Percentiles rank a stretch among this genome's conserved stretches.
These are phyloP conservation scores for Solanum paucissectum DNA, from an alignment of 257 asterid species.

Conservation along the genomic window DNA sequence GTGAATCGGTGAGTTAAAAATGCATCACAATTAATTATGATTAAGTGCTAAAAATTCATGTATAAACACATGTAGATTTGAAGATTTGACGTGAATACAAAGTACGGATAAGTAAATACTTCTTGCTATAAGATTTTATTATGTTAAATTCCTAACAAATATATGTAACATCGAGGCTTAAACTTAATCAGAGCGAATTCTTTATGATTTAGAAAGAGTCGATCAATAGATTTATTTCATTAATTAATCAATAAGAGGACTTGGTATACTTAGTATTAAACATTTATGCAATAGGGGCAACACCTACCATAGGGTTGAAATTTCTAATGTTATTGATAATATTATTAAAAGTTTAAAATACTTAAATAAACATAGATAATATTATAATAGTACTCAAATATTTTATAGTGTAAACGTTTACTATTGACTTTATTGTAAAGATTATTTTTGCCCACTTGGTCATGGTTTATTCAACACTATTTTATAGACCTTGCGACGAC, in stretches of 20 bases:
- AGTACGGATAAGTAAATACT: too few relatives aligned
- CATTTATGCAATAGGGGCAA: background rate
- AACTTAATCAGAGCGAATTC: background rate
- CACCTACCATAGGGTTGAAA: background rate
- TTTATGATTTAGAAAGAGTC: background rate
- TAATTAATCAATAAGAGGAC: background rate
- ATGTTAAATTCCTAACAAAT: background rate
- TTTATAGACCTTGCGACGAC: background rate
- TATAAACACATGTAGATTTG: background rate
- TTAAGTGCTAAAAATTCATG: background rate
- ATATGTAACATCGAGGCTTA: background rate
- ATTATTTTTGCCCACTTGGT: background rate
- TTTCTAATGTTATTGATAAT: too few relatives aligned
- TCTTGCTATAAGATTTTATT: too few relatives aligned
- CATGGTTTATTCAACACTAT: background rate
- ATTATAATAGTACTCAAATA: too few relatives aligned
- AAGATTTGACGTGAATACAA: background rate
- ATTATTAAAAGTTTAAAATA: too few relatives aligned
- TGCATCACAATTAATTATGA: too few relatives aligned
- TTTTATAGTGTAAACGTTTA: fast-evolving
- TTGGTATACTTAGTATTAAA: background rate
- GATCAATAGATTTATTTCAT: background rate
- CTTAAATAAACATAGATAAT: too few relatives aligned
- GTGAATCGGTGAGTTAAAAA: background rate
- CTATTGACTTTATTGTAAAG: background rate